Conservation (phyloP, 148 eudicot species). For the Camellia japonica region DNA sequence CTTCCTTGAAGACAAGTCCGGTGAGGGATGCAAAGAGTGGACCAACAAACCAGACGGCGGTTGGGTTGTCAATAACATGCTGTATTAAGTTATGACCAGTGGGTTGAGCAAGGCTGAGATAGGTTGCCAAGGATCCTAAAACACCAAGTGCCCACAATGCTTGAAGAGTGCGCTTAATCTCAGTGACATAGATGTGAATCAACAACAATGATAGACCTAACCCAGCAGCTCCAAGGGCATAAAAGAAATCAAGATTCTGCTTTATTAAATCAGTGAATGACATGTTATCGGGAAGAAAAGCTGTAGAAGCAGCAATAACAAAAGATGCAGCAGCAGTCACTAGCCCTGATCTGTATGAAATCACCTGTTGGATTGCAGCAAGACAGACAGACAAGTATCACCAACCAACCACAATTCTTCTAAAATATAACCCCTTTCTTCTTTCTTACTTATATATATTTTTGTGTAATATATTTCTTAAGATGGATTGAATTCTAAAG, state of each 20-base stretch:
- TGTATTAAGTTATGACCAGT: conserved; percentile 54
- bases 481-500: not conserved
- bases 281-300: conserved; percentile 41
- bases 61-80: conserved; percentile 62
- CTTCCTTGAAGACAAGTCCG: conserved; percentile 94
- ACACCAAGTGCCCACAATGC: conserved; percentile 69
- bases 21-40: conserved; percentile 86
- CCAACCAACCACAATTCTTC: no score
- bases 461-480: not conserved
- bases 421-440: not conserved
- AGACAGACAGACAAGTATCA: no score
- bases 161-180: conserved; percentile 80
- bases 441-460: not conserved
- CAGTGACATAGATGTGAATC: conserved; percentile 82
- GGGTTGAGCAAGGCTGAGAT: conserved; percentile 59
- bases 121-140: conserved; percentile 64
- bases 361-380: conserved; percentile 39
- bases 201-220: conserved; percentile 66
- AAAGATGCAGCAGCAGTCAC: conserved; percentile 79
- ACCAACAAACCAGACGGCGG: conserved; percentile 82
- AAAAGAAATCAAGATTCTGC: conserved; percentile 45
- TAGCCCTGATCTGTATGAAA: conserved; percentile 74
- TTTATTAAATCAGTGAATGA: conserved; percentile 24
- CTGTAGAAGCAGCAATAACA: conserved; percentile 60
- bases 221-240: conserved; percentile 68